phyloP scores from a whole-genome alignment of 495 filamentous ascomycete species.

The Hyaloscypha variabilis region DNA sequence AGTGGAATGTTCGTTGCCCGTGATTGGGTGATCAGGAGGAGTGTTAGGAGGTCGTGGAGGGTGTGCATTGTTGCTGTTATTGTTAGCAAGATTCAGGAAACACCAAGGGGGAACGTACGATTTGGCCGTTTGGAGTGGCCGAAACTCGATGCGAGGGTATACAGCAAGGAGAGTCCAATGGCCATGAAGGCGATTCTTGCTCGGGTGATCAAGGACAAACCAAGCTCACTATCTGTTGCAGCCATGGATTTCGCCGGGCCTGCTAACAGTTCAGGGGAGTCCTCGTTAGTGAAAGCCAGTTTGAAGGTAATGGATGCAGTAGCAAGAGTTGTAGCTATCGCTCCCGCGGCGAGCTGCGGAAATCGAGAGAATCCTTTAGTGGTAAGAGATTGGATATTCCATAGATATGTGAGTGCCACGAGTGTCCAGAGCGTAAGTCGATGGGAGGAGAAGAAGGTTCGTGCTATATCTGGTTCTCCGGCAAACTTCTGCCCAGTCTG shows the following conservation, averaged over 20 bases:
- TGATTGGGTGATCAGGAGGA: constrained; percentile 87
- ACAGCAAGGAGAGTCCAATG: constrained; percentile 45
- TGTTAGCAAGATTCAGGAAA: constrained; percentile 13
- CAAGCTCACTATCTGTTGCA: constrained; percentile 39
- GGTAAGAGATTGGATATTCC: constrained; percentile 28
- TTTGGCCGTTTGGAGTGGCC: constrained; percentile 25
- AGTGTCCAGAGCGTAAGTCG: constrained; percentile 73
- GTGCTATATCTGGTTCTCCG: constrained; percentile 83
- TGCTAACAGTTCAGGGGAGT: constrained; percentile 81
- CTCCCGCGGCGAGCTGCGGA: constrained; percentile 20
- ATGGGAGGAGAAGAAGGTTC: constrained; percentile 62
- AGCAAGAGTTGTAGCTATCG: constrained; percentile 39
- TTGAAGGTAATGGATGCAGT: constrained; percentile 79
- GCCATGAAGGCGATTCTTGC: constrained; percentile 57
- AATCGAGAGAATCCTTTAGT: constrained; percentile 25
- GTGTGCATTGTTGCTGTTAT: constrained; percentile 37
- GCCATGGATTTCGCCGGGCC: constrained; percentile 48
- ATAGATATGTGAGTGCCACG: constrained; percentile 68
- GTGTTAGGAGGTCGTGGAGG: constrained; percentile 68
- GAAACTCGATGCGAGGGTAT: constrained; percentile 36
- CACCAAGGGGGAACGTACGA: constrained; percentile 24
- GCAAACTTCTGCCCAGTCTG: constrained; percentile 96
- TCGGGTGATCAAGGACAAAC: constrained; percentile 49
- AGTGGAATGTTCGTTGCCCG: constrained; percentile 81
- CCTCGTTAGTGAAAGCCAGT: constrained; percentile 75